Percentiles rank a stretch among this genome's conserved stretches.
Conservation (phyloP, 495 filamentous ascomycete species). For the Aspergillus campestris region DNA sequence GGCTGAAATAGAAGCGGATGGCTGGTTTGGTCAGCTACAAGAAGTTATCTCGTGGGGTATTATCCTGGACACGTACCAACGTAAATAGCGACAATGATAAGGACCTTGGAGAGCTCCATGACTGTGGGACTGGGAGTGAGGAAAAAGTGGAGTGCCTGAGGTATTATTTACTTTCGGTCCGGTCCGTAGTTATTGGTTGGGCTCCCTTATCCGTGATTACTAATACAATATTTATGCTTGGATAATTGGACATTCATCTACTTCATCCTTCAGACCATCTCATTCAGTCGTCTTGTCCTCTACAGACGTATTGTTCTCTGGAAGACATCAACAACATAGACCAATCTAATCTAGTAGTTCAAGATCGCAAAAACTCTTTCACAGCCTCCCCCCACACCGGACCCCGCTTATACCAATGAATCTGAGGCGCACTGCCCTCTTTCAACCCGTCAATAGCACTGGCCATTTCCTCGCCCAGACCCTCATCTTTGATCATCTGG, state of each 20-base stretch:
- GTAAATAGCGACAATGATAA: not conserved
- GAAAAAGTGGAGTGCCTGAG: no score
- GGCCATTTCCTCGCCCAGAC: conserved; percentile 54
- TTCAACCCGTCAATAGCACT: conserved; percentile 65
- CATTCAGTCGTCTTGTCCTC: no score
- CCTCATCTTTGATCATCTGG: conserved; percentile 59
- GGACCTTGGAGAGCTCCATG: not conserved
- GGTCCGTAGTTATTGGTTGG: no score
- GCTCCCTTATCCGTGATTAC: no score
- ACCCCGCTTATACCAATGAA: conserved; percentile 61
- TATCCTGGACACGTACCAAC: not conserved
- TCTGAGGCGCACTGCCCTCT: conserved; percentile 56
- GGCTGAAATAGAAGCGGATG: not conserved
- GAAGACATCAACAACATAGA: no score
- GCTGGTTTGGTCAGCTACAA: not conserved
- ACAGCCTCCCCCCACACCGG: conserved; percentile 59
- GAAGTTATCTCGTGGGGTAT: not conserved
- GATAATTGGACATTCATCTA: no score
- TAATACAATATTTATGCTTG: no score
- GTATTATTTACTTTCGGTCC: no score
- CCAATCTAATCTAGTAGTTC: no score
- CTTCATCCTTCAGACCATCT: no score
- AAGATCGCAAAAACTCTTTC: conserved; percentile 48
- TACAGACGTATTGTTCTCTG: not conserved
- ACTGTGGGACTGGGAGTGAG: no score